Evolutionary conservation across 495 filamentous ascomycete genomes (phyloP).

Genomic region (Xylaria grammica): DNA sequence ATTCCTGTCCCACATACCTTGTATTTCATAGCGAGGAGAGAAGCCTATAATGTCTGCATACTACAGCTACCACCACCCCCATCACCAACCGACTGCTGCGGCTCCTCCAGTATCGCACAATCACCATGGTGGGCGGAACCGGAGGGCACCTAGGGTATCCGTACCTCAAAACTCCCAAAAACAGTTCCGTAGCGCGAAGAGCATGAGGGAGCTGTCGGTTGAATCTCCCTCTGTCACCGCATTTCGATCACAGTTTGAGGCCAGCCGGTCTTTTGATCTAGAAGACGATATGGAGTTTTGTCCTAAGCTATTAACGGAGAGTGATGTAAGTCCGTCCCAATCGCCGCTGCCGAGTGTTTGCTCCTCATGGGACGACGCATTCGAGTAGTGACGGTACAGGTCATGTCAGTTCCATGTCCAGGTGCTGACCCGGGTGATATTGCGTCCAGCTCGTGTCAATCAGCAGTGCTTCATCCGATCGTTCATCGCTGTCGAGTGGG

Average conservation of each 20-base stretch:
- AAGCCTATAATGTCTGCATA: slow-evolving; percentile 73
- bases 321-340: slow-evolving; percentile 75
- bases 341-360: not conserved
- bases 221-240: slow-evolving; percentile 74
- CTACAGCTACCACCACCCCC: slow-evolving; percentile 65
- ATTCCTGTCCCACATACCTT: slow-evolving; percentile 19
- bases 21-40: slow-evolving; percentile 23
- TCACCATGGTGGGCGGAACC: slow-evolving; percentile 84
- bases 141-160: slow-evolving; percentile 82
- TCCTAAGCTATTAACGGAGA: slow-evolving; percentile 89
- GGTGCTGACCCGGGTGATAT: slow-evolving; percentile 27
- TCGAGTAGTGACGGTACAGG: not conserved
- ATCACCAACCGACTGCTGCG: slow-evolving; percentile 66
- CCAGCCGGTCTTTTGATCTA: slow-evolving; percentile 92
- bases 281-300: slow-evolving; percentile 98
- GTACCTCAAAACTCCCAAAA: slow-evolving; percentile 78
- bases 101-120: slow-evolving; percentile 61
- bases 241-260: slow-evolving; percentile 86
- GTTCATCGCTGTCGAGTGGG: slow-evolving; percentile 90
- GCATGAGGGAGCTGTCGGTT: slow-evolving; percentile 80
- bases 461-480: slow-evolving; percentile 91
- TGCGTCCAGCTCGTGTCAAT: slow-evolving; percentile 72
- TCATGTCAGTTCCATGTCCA: not conserved
- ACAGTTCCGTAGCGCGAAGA: slow-evolving; percentile 81
- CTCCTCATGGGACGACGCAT: not conserved